These are phyloP conservation scores for Talaromyces thailandensis DNA, from an alignment of 495 filamentous ascomycete species.

Conservation along the genomic window DNA sequence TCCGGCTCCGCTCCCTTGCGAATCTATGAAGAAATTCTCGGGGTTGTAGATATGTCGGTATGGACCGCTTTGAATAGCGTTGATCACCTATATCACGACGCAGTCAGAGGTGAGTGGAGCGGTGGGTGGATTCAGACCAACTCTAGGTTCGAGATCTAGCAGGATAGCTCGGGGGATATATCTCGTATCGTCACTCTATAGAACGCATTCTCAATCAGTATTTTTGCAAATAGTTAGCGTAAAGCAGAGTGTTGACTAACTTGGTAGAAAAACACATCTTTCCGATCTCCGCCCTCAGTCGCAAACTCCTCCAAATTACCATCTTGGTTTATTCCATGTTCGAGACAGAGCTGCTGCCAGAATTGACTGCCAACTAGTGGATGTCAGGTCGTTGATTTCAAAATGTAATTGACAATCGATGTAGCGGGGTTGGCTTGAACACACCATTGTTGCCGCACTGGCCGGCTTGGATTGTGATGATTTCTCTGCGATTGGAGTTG, in stretches of 20 bases:
- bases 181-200: conserved; percentile 82
- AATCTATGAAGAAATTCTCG: conserved; percentile 94
- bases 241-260: conserved; percentile 16
- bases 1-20: conserved; percentile 83
- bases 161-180: conserved; percentile 96
- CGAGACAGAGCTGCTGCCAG: conserved; percentile 95
- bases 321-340: conserved; percentile 95
- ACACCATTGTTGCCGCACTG: conserved; percentile 98
- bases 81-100: conserved; percentile 56
- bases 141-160: conserved; percentile 87
- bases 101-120: conserved; percentile 7
- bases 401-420: background rate
- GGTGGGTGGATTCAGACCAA: conserved; percentile 29
- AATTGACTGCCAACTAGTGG: conserved; percentile 81
- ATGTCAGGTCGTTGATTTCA: background rate
- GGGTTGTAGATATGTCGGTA: conserved; percentile 99
- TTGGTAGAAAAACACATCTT: conserved; percentile 99
- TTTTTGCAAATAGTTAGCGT: background rate
- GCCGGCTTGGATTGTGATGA: conserved; percentile 97
- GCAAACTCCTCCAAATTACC: conserved; percentile 94
- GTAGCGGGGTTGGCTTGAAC: conserved; percentile 26
- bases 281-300: conserved; percentile 91
- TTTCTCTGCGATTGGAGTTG: conserved; percentile 56
- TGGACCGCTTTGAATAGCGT: conserved; percentile 81
- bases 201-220: conserved; percentile 1